phyloP scores from a whole-genome alignment of 1,139 yeast species.

The Zygotorulaspora mrakii region DNA sequence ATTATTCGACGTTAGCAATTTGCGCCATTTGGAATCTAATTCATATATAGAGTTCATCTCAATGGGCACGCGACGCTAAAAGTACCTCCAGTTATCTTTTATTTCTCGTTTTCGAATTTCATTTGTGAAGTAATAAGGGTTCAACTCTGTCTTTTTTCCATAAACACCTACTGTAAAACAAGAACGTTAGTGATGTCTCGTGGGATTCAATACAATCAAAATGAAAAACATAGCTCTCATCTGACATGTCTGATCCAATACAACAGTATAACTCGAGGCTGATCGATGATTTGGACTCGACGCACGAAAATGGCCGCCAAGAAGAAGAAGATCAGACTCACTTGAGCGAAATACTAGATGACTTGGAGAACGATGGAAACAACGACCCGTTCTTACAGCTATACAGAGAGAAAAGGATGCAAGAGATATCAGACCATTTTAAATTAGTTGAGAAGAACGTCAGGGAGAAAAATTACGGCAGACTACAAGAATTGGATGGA shows the following conservation, averaged over 20 bases:
- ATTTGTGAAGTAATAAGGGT: constrained; percentile 7
- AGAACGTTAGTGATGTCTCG: no score
- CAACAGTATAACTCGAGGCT: background rate
- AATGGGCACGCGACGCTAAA: background rate
- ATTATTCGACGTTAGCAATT: constrained; percentile 63
- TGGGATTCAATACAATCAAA: background rate
- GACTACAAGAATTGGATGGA: constrained; percentile 40
- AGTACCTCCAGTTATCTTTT: no score
- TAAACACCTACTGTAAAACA: no score
- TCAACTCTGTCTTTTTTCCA: background rate
- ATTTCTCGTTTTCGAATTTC: background rate
- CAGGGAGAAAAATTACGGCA: constrained; percentile 42
- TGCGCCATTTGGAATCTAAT: constrained; percentile 68
- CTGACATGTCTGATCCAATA: background rate
- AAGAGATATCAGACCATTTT: constrained; percentile 50
- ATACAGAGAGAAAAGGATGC: constrained; percentile 67
- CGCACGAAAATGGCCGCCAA: no score
- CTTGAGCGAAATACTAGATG: constrained; percentile 50
- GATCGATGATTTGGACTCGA: no score
- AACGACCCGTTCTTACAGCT: constrained; percentile 45
- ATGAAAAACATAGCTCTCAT: no score
- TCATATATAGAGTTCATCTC: constrained; percentile 46
- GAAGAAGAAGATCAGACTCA: constrained; percentile 11
- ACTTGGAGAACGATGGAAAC: constrained; percentile 59
- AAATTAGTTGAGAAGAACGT: constrained; percentile 41